Evolutionary conservation across 2,329 filamentous ascomycete species (phyloP), one percentile per base, ranked within the genome.

Genomic region (Alternaria arbusti): DNA sequence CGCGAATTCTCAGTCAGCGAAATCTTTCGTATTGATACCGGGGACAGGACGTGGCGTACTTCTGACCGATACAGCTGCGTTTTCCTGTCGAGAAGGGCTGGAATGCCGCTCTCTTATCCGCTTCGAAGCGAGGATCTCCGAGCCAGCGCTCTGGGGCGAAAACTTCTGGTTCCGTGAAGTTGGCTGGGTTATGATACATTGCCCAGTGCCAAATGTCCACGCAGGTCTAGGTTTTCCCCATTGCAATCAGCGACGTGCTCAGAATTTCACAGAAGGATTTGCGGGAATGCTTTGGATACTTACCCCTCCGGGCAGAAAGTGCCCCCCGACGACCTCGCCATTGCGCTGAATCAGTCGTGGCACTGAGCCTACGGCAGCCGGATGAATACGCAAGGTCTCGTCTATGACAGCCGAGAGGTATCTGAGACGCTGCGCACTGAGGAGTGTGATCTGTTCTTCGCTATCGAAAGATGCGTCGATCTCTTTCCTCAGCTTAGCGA

Each of bases 381-480:
- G 71, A 40, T 66, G 70, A 32, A 73, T 68, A 17, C 82, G 75
- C 2, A 84, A 66, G 5, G 76, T 80, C 58, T 74, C 71, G 44
- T 68, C 65, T 15, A 74, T 59, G 23, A 66, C 61, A 11, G 69
- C 70, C 12, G 36, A 62, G 17, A 74, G 59, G 54, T 74, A 74
- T 3, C 62, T 67, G 6, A 74, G 63, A 17, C 71, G 64, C n/a
- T 57, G 55, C 2, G 72, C 54, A 0, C 63, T 54, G 8, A 61
- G 43, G 45, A 79, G 65, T 22, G 62, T 75, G 17, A 82, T 78
- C 0, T 80, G 70, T 0, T 69, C 56, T 6, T 70, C 69, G 8
- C 50, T 45, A 9, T 57, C n/a, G 51, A 74, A 75, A n/a, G 52
- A 64, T 13, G 25, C 22, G 22, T 71, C 62, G 12, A 71, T 63